phyloP scores from a whole-genome alignment of 371 early-diverging fungal genomes.

The Mucor lusitanicus region DNA sequence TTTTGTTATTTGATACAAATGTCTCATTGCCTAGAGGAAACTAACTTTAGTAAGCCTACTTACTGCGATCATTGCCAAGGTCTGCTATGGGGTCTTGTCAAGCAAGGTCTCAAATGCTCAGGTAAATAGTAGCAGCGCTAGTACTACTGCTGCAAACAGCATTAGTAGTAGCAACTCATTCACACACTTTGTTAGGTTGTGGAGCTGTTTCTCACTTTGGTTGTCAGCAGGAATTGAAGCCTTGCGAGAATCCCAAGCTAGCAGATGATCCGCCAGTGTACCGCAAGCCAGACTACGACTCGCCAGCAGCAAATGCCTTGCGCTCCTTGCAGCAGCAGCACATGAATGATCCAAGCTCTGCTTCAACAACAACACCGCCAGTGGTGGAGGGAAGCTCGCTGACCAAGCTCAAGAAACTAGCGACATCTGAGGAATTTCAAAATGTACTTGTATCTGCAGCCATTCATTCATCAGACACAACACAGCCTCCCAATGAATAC shows the following conservation, averaged over 20 bases:
- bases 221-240: constrained; percentile 7
- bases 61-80: constrained; percentile 30
- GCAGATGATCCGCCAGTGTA: constrained; percentile 1
- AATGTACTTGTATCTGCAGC: constrained; percentile 45
- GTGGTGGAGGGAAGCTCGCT: not conserved
- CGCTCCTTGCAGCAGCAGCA: constrained; percentile 25
- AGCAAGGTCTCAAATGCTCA: constrained; percentile 24
- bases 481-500: constrained; percentile 32
- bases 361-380: not conserved
- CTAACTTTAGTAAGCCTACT: constrained; percentile 17
- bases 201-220: constrained; percentile 13
- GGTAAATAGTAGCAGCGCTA: constrained; percentile 8
- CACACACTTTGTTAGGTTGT: constrained; percentile 10
- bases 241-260: constrained; percentile 4
- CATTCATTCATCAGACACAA: constrained; percentile 32
- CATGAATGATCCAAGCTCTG: not conserved
- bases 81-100: constrained; percentile 27
- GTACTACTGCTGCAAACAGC: too few relatives aligned
- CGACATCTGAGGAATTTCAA: constrained; percentile 31
- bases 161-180: too few relatives aligned
- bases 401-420: constrained; percentile 3
- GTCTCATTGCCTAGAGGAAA: constrained; percentile 21
- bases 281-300: constrained; percentile 6
- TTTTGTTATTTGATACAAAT: not conserved
- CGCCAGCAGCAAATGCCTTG: constrained; percentile 31